Conservation (phyloP, 1,284 basidiomycete species). For the Irpex lacteus region DNA sequence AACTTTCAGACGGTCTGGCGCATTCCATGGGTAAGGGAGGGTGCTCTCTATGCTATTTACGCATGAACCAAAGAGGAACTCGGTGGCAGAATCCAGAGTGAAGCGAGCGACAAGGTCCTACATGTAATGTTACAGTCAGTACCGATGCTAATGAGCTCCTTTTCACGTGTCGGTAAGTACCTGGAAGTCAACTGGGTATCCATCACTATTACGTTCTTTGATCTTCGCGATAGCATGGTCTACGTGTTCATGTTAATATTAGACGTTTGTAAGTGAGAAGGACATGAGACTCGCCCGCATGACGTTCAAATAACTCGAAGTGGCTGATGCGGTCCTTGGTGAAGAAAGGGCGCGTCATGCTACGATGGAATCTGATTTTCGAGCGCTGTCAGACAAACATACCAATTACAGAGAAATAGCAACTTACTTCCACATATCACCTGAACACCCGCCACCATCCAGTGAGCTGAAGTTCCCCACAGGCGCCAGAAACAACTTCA, state of each 20-base stretch:
- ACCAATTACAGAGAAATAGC: background rate
- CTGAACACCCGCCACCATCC: constrained; percentile 10
- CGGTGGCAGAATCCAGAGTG: constrained; percentile 39
- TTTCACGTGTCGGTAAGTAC: background rate
- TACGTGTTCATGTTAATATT: background rate
- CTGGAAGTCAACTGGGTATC: constrained; percentile 25
- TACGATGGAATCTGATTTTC: constrained; percentile 26
- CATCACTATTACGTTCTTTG: constrained; percentile 15
- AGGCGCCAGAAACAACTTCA: background rate
- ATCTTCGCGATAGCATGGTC: constrained; percentile 20
- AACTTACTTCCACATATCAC: constrained; percentile 30
- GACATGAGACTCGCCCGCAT: constrained; percentile 15
- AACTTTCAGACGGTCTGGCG: background rate
- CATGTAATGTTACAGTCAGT: background rate
- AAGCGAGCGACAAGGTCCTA: constrained; percentile 35
- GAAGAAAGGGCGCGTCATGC: constrained; percentile 30
- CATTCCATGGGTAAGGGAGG: constrained; percentile 30
- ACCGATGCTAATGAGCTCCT: background rate
- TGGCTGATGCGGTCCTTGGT: constrained; percentile 21
- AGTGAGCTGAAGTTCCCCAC: background rate
- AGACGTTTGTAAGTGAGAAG: background rate
- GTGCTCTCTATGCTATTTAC: constrained; percentile 31
- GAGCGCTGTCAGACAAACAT: background rate
- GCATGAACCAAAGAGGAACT: constrained; percentile 39
- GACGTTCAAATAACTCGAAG: constrained; percentile 22